Percentiles rank a stretch among this genome's conserved stretches.
phyloP scores from a whole-genome alignment of 768 basidiomycete species.

The Roridomyces roridus region DNA sequence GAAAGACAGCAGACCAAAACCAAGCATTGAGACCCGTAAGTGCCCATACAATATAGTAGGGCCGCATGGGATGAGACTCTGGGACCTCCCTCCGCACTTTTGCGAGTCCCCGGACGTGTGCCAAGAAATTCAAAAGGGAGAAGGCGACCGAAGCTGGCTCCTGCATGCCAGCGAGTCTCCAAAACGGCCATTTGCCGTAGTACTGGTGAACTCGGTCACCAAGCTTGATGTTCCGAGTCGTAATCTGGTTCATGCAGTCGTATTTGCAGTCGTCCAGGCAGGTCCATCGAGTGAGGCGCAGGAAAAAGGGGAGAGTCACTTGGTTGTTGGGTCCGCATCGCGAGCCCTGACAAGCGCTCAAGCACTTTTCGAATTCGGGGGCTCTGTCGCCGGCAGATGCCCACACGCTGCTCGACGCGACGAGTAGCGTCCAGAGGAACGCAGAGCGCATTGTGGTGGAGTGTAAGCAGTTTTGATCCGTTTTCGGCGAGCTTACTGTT shows the following conservation, averaged over 20 bases:
- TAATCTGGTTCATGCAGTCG: conserved; percentile 82
- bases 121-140: conserved; percentile 84
- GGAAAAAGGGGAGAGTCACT: conserved; percentile 50
- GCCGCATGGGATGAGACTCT: conserved; percentile 67
- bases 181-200: conserved; percentile 98
- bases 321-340: conserved; percentile 48
- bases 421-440: not conserved
- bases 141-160: conserved; percentile 94
- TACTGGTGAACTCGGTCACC: conserved; percentile 72
- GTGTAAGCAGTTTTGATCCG: not conserved
- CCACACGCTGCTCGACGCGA: conserved; percentile 5
- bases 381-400: conserved; percentile 73
- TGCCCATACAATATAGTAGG: conserved; percentile 71
- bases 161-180: conserved; percentile 86
- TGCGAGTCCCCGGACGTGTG: conserved; percentile 67
- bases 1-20: conserved; percentile 92
- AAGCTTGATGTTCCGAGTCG: conserved; percentile 53
- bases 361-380: conserved; percentile 58
- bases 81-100: conserved; percentile 56
- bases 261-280: conserved; percentile 92
- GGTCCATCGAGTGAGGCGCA: conserved; percentile 82
- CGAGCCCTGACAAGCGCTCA: conserved; percentile 46
- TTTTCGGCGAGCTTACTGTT: not conserved
- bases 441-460: not conserved
- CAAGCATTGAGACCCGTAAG: conserved; percentile 85